Base-by-base conservation (phyloP, 2,329 filamentous ascomycete species). In the Dothideomycetes sp. region DNA sequence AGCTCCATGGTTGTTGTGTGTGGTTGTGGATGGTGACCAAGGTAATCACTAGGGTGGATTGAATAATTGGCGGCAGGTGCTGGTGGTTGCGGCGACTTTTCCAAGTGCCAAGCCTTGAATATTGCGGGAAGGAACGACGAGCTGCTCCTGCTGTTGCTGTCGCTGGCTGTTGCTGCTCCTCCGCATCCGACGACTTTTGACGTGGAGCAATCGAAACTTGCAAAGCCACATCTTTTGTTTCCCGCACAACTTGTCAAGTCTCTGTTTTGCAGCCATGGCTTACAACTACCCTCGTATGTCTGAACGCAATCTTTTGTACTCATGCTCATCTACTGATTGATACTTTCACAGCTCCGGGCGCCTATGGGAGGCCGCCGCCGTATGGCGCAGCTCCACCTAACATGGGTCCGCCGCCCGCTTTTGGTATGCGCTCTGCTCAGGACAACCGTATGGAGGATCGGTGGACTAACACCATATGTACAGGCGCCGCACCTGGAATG, bases 391-490 rank as follows among this genome's bases (percentile, higher is more conserved):
- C 27, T 9, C 37, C 37, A 12, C 80, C 80, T 43, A 80, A 79
- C 45, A 81, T 86, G 76, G 80, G 76, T 50, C 78, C 81, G 53
- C 83, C 84, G 54, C 84, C 86, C 53, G 85, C 84, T 64, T 78
- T 87, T 75, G 84, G 86, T 89, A 73, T 63, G 75, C 60, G 25
- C 25, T 19, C 23, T 15, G 8, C 18, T 4, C 17, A 23, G 29
- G 38, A 17, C 38, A 19, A 17, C 10, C 15, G 10, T 8, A n/a
- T 18, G 3, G 11, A 8, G n/a, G n/a, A n/a, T 19, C 23, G 16
- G 8, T 22, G 5, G n/a, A 23, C 34, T 44, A 17, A 44, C 28
- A 17, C 10, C 15, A n/a, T 8, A n/a, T 18, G 3, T 13, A 8
- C 20, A 35, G 42, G 79, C 79, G 61, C 33, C n/a, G 41, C 45